Percentiles rank a stretch among this genome's conserved stretches.
These are phyloP conservation scores for Sicyos baderoa DNA, from an alignment of 306 rosid species.

Conservation along the genomic window DNA sequence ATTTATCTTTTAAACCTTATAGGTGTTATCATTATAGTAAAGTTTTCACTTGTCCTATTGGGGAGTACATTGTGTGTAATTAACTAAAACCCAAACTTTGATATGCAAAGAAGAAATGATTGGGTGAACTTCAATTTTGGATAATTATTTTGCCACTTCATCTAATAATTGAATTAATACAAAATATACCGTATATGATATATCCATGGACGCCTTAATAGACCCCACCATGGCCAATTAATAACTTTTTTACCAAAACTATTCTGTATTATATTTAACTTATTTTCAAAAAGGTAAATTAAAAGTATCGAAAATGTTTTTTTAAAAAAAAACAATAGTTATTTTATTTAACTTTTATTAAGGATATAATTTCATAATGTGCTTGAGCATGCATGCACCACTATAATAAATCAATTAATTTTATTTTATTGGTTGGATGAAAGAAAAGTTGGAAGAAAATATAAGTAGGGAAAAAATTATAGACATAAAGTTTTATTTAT, in stretches of 20 bases:
- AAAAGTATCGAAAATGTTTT: not conserved
- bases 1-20: no score
- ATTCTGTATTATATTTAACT: not conserved
- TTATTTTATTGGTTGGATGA: not conserved
- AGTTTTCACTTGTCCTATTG: no score
- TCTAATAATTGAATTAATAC: no score
- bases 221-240: not conserved
- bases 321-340: not conserved
- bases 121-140: no score
- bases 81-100: no score
- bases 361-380: not conserved
- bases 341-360: not conserved
- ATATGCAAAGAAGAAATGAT: no score
- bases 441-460: no score
- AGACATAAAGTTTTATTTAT: not conserved
- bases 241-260: not conserved
- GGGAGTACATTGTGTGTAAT: no score
- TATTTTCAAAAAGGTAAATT: not conserved
- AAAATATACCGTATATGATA: no score
- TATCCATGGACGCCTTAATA: not conserved
- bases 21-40: no score
- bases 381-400: not conserved
- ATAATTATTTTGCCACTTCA: no score
- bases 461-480: not conserved
- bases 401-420: not conserved